A percentile compares a stretch with the other conserved stretches of the same genome.
phyloP scores from a whole-genome alignment of 345 rosid genomes.

The Conringia planisiliqua region DNA sequence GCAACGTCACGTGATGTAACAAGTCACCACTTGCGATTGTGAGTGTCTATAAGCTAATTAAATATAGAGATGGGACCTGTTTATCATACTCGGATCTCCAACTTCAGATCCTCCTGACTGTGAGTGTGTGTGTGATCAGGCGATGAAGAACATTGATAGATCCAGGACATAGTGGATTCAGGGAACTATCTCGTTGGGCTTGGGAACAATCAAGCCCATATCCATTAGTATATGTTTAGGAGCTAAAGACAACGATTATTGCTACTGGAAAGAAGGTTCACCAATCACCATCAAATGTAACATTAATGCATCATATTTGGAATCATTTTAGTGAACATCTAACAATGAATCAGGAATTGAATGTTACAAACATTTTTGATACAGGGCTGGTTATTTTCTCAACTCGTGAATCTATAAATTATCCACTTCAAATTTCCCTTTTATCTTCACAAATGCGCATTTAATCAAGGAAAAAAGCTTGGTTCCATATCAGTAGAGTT shows the following conservation, averaged over 20 bases:
- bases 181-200: not conserved
- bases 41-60: not conserved
- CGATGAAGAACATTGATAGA: not conserved
- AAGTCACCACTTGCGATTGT: not conserved
- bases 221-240: not conserved
- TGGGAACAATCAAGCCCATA: not conserved
- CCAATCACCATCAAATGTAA: too few species aligned
- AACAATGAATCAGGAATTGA: too few species aligned
- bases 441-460: not conserved
- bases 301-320: too few species aligned
- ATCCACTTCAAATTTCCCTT: not conserved
- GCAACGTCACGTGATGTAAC: slow-evolving; percentile 8
- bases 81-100: not conserved
- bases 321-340: too few species aligned
- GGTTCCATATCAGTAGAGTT: not conserved
- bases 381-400: not conserved
- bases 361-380: not conserved
- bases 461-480: not conserved
- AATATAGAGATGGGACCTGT: not conserved
- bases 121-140: not conserved
- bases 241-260: too few species aligned
- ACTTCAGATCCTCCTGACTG: not conserved
- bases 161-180: not conserved
- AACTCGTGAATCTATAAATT: not conserved
- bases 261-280: too few species aligned